phyloP scores from a whole-genome alignment of 2,329 filamentous ascomycete species.

The Cercospora zeina region DNA sequence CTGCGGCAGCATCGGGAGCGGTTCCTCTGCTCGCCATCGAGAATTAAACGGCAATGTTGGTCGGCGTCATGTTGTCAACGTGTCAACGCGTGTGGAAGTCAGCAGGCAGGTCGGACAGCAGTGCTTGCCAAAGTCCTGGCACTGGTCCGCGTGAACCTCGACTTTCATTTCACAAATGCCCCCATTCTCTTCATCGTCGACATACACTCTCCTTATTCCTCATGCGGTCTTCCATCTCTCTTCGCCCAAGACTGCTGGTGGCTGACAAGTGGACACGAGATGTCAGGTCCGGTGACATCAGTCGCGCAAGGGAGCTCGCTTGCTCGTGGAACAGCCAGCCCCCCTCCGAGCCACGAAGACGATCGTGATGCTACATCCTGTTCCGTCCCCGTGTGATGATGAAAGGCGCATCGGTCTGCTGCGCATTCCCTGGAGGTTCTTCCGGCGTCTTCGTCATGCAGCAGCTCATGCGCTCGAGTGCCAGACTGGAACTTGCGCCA shows the following conservation, averaged over 20 bases:
- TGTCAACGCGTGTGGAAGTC: background rate
- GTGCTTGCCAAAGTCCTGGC: slow-evolving; percentile 2
- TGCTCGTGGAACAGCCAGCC: background rate
- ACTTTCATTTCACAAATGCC: background rate
- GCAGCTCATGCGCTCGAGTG: background rate
- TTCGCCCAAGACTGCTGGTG: slow-evolving; percentile 5
- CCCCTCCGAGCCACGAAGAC: background rate
- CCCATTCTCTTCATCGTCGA: background rate
- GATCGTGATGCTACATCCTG: background rate
- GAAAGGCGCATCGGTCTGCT: background rate
- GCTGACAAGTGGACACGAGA: background rate
- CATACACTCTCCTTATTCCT: background rate
- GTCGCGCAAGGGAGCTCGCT: slow-evolving; percentile 2
- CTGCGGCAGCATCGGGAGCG: background rate
- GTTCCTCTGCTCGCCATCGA: slow-evolving; percentile 1
- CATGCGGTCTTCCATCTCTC: background rate
- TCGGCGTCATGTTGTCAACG: background rate
- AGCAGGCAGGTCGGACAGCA: background rate
- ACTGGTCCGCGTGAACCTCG: background rate
- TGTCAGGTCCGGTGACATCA: slow-evolving; percentile 3
- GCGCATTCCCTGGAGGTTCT: background rate
- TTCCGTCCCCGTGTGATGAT: background rate
- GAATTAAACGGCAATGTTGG: background rate
- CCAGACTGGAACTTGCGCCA: slow-evolving; percentile 15
- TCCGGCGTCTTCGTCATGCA: slow-evolving; percentile 12